Conservation (phyloP, 805 yeast species). For the Vanderwaltozyma yarrowii region DNA sequence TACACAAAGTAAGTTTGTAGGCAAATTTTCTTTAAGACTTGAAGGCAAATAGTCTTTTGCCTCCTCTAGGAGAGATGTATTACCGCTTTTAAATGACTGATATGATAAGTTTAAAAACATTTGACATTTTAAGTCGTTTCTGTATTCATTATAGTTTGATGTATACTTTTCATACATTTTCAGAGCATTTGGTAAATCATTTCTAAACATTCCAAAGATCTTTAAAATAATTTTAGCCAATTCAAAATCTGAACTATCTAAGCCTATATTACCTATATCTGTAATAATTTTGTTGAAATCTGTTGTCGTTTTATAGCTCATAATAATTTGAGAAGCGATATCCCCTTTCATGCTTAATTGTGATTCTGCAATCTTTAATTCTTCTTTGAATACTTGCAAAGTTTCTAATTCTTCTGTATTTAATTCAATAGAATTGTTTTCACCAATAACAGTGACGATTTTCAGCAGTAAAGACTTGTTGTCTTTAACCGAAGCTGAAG, state of each 20-base stretch:
- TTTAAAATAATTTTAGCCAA: conserved; percentile 14
- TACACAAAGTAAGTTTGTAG: conserved; percentile 5
- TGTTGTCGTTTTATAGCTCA: not conserved
- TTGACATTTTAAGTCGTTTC: conserved; percentile 21
- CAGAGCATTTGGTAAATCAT: conserved; percentile 22
- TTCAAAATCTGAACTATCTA: conserved; percentile 22
- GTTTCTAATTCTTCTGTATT: conserved; percentile 12
- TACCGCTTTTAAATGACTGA: conserved; percentile 10
- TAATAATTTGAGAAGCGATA: not conserved
- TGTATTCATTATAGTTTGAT: conserved; percentile 30
- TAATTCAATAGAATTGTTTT: conserved; percentile 3
- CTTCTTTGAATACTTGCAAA: conserved; percentile 1
- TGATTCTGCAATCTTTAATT: conserved; percentile 2
- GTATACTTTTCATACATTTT: conserved; percentile 34
- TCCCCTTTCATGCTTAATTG: conserved; percentile 2
- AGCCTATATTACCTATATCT: conserved; percentile 27
- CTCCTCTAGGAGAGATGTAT: too few species aligned
- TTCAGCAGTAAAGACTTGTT: conserved; percentile 4
- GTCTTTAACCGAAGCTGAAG: too few species aligned
- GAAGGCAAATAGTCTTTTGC: too few species aligned
- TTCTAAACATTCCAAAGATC: conserved; percentile 11
- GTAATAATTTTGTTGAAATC: conserved; percentile 7
- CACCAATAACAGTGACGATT: conserved; percentile 11
- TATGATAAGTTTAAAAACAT: conserved; percentile 27
- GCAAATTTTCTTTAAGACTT: too few species aligned